A percentile compares a stretch with the other conserved stretches of the same genome.
Conservation (phyloP, 1,139 yeast genomes). For the Diutina catenulata region DNA sequence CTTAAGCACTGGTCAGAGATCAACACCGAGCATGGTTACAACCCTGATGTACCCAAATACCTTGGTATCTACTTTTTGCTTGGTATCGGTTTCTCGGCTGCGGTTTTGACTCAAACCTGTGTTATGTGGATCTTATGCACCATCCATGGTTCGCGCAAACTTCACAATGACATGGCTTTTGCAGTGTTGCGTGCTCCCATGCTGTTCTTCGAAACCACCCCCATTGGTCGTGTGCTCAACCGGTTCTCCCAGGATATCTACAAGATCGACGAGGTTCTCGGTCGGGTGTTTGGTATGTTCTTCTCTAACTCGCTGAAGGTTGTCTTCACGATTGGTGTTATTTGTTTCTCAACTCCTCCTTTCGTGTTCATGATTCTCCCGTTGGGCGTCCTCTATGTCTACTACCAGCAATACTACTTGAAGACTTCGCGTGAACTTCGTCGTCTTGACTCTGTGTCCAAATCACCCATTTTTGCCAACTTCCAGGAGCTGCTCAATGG, state of each 20-base stretch:
- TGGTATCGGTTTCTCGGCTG: slow-evolving; percentile 52
- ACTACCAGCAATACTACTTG: slow-evolving; percentile 83
- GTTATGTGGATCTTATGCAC: slow-evolving; percentile 78
- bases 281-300: slow-evolving; percentile 76
- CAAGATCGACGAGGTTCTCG: slow-evolving; percentile 80
- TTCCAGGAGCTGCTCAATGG: slow-evolving; percentile 94
- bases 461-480: slow-evolving; percentile 92
- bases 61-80: slow-evolving; percentile 65
- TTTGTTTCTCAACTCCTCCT: slow-evolving; percentile 81
- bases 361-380: slow-evolving; percentile 66
- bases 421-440: slow-evolving; percentile 89
- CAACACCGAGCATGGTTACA: slow-evolving; percentile 55
- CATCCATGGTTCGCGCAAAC: slow-evolving; percentile 65
- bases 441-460: slow-evolving; percentile 85
- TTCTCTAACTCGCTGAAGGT: slow-evolving; percentile 65
- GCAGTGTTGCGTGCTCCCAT: slow-evolving; percentile 88
- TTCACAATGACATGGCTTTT: slow-evolving; percentile 71
- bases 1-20: slow-evolving; percentile 95
- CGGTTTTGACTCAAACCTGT: slow-evolving; percentile 54
- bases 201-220: slow-evolving; percentile 96
- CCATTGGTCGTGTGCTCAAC: slow-evolving; percentile 87
- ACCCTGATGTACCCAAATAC: slow-evolving; percentile 60
- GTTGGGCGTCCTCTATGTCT: slow-evolving; percentile 56
- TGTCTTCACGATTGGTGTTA: slow-evolving; percentile 70
- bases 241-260: slow-evolving; percentile 90